Base-by-base conservation (phyloP, 306 rosid species). In the Trifolium repens region DNA sequence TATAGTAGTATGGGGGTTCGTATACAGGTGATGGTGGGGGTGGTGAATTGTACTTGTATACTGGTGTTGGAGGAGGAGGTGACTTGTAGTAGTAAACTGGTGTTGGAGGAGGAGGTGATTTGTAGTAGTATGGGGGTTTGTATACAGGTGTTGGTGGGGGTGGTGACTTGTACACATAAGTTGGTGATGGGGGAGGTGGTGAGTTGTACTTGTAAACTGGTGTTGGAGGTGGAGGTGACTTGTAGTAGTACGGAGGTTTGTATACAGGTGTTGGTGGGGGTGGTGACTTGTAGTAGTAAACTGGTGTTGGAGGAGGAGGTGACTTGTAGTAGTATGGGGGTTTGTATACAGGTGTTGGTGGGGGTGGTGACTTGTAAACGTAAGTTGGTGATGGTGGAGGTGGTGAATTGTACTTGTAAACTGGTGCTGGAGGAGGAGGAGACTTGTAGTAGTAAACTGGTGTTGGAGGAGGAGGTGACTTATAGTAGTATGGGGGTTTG, bases 401-500 rank as follows among this genome's bases (percentile, higher is more conserved):
- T 2, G 58, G 61, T 0, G 61, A 55, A 0, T 55, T 55, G 15
- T 55, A 55, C 7, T 3, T 4, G 12, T 54, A 54, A 17, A 11
- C 2, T 19, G 78, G 13, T 2, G 77, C 3, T 19, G 61, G 61
- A 1, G 58, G 58, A n/a, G 58, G 58, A n/a, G 88, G 90, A 0
- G 88, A 80, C 0, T 19, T 68, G 47, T 85, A 88, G 32, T 79
- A 14, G 42, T 84, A 82, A 72, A 81, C 12, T 0, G 80, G 84
- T 4, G 78, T 37, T 0, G 87, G 76, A 0, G 85, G 89, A 0
- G 89, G 89, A 0, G 89, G 89, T 1, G 90, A 83, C 0, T 80
- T 50, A 15, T 86, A 84, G 17, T 49, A 49, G 17, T 49, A 46
- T 13, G 52, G 52, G 2, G 52, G 52, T 24, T 74, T 43, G 19